Conservation (phyloP, 352 stramenopile species). For the Pythium rishiriense region DNA sequence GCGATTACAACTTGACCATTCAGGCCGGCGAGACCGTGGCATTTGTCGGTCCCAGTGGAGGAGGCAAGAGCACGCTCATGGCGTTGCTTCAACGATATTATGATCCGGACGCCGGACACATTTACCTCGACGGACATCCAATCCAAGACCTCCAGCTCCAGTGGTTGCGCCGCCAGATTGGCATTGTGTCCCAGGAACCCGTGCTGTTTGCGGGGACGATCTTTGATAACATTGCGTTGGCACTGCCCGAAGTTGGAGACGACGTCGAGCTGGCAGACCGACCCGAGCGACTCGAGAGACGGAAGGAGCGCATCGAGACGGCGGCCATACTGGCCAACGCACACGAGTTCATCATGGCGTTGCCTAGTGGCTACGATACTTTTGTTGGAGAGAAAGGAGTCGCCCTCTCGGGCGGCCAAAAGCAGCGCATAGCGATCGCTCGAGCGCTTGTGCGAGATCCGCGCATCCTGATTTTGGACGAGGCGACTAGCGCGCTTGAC, state of each 20-base stretch:
- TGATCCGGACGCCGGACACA: constrained; percentile 52
- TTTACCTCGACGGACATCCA: constrained; percentile 69
- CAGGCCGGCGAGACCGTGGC: constrained; percentile 24
- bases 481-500: constrained; percentile 79
- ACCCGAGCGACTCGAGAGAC: not conserved
- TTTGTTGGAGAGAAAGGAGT: constrained; percentile 65
- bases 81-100: constrained; percentile 85
- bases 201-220: constrained; percentile 82
- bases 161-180: constrained; percentile 44
- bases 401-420: constrained; percentile 62
- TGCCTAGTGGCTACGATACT: constrained; percentile 45
- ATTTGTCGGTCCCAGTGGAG: constrained; percentile 25
- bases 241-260: not conserved
- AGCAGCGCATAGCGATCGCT: constrained; percentile 37
- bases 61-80: constrained; percentile 40
- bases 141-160: constrained; percentile 64
- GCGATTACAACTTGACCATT: constrained; percentile 24
- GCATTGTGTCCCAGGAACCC: constrained; percentile 70
- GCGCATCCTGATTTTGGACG: constrained; percentile 61
- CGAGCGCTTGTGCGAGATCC: constrained; percentile 66
- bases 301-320: not conserved
- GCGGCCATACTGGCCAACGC: constrained; percentile 11
- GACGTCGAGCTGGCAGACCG: not conserved
- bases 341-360: constrained; percentile 22
- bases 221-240: constrained; percentile 80